These are phyloP conservation scores for Sarocladium oryzae DNA, from an alignment of 2,329 filamentous ascomycete species.

Conservation along the genomic window DNA sequence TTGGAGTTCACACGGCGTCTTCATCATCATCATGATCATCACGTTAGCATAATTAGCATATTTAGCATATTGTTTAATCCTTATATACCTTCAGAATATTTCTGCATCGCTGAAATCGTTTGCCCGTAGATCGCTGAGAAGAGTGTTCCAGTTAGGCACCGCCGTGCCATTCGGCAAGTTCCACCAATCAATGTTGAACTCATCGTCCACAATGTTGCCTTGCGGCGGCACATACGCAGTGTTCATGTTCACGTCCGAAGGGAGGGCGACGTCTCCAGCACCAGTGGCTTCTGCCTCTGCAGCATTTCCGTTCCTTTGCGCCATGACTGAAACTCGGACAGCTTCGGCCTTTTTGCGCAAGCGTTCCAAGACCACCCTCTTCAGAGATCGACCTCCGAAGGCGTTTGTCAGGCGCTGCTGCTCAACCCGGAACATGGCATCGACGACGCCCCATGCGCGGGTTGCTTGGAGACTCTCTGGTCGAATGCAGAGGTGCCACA, in stretches of 20 bases:
- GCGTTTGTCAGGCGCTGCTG: constrained; percentile 1
- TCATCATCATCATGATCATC: no score
- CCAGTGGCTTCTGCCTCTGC: neutral
- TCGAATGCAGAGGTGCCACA: constrained; percentile 7
- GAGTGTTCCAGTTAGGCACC: constrained; percentile 3
- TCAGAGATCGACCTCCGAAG: neutral
- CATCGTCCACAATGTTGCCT: neutral
- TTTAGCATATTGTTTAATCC: neutral
- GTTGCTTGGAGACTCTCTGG: neutral
- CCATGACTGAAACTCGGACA: neutral
- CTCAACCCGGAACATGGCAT: constrained; percentile 7
- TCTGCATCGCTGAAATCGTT: neutral
- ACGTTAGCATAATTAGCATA: no score
- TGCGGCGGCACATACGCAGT: neutral
- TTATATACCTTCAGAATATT: neutral
- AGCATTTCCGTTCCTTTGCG: neutral
- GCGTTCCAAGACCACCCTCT: neutral
- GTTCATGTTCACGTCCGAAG: no score
- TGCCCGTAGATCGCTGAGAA: neutral
- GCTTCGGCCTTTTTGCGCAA: constrained; percentile 5
- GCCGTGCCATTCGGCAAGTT: neutral
- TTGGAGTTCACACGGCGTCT: neutral
- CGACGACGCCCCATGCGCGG: constrained; percentile 1
- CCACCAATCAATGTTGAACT: neutral
- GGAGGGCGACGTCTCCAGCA: neutral